Conservation (phyloP, 192 early-diverging fungal species). For the Mortierella hygrophila region DNA sequence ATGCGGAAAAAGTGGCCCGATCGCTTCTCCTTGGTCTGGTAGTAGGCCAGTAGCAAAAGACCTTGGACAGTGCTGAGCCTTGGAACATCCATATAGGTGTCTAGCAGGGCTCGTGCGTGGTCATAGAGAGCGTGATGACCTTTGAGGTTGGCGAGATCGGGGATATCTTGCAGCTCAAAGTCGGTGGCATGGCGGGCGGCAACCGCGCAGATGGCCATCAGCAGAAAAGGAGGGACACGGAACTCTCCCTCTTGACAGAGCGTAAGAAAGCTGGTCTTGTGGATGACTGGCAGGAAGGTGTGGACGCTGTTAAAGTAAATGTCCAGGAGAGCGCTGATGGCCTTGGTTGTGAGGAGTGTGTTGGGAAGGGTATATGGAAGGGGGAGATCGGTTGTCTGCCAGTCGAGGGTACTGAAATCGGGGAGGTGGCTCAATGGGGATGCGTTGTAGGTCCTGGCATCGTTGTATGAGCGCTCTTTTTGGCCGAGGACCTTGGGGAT, state of each 20-base stretch:
- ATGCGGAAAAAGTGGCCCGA: conserved; percentile 65
- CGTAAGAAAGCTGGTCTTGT: conserved; percentile 64
- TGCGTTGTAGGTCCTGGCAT: conserved; percentile 27
- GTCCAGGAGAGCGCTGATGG: conserved; percentile 53
- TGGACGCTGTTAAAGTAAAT: conserved; percentile 71
- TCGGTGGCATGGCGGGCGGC: conserved; percentile 56
- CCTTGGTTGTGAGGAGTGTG: conserved; percentile 37
- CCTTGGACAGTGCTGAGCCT: conserved; percentile 67
- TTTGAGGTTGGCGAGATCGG: conserved; percentile 42
- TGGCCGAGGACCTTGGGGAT: conserved; percentile 37
- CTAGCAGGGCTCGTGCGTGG: conserved; percentile 49
- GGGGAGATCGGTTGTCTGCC: conserved; percentile 32
- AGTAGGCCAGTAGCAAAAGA: conserved; percentile 62
- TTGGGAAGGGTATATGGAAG: conserved; percentile 43
- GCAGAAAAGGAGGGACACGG: conserved; percentile 59
- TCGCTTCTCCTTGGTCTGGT: conserved; percentile 62
- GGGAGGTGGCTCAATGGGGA: conserved; percentile 21
- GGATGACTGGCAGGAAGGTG: conserved; percentile 68
- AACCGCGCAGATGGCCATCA: conserved; percentile 70
- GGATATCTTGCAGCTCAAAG: conserved; percentile 50
- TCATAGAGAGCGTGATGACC: conserved; percentile 49
- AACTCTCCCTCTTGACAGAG: conserved; percentile 50
- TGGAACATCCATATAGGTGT: conserved; percentile 65
- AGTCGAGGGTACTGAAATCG: conserved; percentile 34
- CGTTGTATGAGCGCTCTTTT: conserved; percentile 47